phyloP scores from a whole-genome alignment of 2,329 filamentous ascomycete genomes.

The Dichotomopilus funicola region DNA sequence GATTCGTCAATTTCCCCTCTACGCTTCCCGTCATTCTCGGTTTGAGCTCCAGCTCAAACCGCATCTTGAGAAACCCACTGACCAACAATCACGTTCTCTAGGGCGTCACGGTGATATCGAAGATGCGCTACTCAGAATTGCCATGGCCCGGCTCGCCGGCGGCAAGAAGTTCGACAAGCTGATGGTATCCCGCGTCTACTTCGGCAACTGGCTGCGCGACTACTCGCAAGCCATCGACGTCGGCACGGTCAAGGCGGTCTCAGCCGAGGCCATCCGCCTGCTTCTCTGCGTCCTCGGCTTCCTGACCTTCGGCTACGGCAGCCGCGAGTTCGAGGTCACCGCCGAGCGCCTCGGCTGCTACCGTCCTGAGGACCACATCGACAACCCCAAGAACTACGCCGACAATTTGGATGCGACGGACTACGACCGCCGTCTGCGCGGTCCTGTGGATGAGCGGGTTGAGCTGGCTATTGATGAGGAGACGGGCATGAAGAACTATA shows the following conservation, averaged over 20 bases:
- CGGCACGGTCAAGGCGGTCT: constrained; percentile 84
- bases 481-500: constrained; percentile 87
- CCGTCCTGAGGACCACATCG: constrained; percentile 73
- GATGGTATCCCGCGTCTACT: constrained; percentile 83
- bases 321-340: constrained; percentile 80
- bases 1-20: no score
- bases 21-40: not conserved
- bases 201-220: constrained; percentile 91
- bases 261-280: constrained; percentile 83
- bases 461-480: constrained; percentile 73
- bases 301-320: constrained; percentile 78
- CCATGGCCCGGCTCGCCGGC: constrained; percentile 53
- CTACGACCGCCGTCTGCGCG: constrained; percentile 75
- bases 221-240: constrained; percentile 94
- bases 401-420: constrained; percentile 79
- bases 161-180: constrained; percentile 85
- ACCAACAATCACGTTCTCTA: constrained; percentile 26
- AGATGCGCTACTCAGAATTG: constrained; percentile 72
- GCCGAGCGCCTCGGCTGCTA: constrained; percentile 73
- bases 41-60: no score
- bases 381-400: constrained; percentile 75
- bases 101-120: constrained; percentile 89
- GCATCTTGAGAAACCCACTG: no score
- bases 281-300: constrained; percentile 85
- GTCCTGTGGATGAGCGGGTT: constrained; percentile 67